phyloP scores from a whole-genome alignment of 768 basidiomycete species.

The Lentinula raphanica region DNA sequence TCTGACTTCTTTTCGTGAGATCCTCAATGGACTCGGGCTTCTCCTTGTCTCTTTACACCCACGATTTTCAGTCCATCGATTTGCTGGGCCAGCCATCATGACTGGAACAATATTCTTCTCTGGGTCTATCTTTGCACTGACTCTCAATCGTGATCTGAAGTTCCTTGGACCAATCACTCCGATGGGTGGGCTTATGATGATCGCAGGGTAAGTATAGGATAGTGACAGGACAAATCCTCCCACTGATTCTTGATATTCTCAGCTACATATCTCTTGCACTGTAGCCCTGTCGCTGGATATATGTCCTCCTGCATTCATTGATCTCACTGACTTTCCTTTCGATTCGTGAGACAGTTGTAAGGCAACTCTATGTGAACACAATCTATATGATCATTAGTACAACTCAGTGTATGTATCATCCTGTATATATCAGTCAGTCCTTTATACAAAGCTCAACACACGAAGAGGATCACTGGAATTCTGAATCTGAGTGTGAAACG shows the following conservation, averaged over 20 bases:
- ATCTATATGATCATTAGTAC: no score
- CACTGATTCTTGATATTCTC: background rate
- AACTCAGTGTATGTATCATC: no score
- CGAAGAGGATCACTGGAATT: no score
- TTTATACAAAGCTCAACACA: no score
- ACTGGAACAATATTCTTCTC: conserved; percentile 57
- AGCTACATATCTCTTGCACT: conserved; percentile 53
- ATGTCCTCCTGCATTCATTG: no score
- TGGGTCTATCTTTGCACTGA: conserved; percentile 52
- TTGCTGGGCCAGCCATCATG: conserved; percentile 64
- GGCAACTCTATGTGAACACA: no score
- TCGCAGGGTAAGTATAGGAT: conserved; percentile 50
- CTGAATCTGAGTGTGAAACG: background rate
- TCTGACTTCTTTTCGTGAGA: conserved; percentile 28
- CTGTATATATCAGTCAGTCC: no score
- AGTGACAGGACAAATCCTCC: conserved; percentile 5
- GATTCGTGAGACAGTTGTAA: no score
- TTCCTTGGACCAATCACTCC: conserved; percentile 65
- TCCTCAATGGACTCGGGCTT: conserved; percentile 65
- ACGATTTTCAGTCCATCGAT: conserved; percentile 51
- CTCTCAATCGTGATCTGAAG: conserved; percentile 43
- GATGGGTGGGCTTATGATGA: conserved; percentile 57
- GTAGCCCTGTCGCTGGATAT: no score
- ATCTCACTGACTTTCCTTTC: no score
- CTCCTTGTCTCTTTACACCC: conserved; percentile 60